Conservation (phyloP, 2,329 filamentous ascomycete species). For the Fusarium piperis region DNA sequence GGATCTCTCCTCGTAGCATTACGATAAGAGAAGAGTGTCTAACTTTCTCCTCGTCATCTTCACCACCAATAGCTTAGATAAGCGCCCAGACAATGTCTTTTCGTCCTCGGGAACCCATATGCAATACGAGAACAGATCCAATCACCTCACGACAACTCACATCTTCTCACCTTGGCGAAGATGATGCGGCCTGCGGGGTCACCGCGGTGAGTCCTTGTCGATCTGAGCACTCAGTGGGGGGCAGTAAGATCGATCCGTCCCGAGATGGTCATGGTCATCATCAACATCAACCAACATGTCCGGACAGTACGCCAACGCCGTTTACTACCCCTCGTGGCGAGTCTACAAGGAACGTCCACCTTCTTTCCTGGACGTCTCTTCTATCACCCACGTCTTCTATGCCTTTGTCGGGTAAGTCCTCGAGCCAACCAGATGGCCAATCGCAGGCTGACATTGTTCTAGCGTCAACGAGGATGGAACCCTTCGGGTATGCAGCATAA, state of each 20-base stretch:
- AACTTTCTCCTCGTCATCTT: background rate
- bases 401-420: conserved; percentile 64
- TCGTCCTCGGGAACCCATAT: background rate
- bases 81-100: background rate
- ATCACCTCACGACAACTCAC: background rate
- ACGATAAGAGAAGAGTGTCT: background rate
- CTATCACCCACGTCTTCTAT: conserved; percentile 72
- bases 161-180: conserved; percentile 11
- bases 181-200: conserved; percentile 10
- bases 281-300: conserved; percentile 13
- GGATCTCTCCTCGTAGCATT: background rate
- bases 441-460: conserved; percentile 15
- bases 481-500: conserved; percentile 51
- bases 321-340: conserved; percentile 74
- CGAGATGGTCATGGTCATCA: background rate
- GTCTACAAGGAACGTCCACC: conserved; percentile 70
- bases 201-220: conserved; percentile 6
- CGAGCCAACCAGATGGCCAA: background rate
- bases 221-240: background rate
- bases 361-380: conserved; percentile 63
- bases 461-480: conserved; percentile 49
- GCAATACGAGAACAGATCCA: background rate
- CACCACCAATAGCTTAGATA: background rate
- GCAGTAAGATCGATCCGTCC: conserved; percentile 13
- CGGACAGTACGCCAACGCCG: conserved; percentile 46